Conservation (phyloP, 306 rosid species). For the Biancaea sappan region DNA sequence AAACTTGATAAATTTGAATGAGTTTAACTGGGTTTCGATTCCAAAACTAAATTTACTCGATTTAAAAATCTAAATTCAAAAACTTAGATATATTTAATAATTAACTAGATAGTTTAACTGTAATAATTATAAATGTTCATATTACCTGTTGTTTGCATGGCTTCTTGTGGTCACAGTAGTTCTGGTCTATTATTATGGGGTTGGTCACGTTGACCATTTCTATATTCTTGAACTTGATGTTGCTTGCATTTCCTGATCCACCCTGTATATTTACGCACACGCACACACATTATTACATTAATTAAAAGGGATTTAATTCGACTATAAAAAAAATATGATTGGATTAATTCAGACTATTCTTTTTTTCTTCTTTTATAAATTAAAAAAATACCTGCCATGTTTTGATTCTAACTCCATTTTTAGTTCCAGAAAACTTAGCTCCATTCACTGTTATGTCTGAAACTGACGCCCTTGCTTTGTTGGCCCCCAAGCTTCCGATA, state of each 20-base stretch:
- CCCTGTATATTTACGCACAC: constrained; percentile 65
- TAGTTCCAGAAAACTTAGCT: constrained; percentile 72
- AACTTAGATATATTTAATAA: no score
- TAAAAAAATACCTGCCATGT: constrained; percentile 88
- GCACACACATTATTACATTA: neutral
- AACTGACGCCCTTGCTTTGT: constrained; percentile 52
- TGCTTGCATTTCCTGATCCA: constrained; percentile 71
- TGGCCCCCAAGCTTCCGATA: constrained; percentile 78
- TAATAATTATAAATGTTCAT: no score
- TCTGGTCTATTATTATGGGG: constrained; percentile 74
- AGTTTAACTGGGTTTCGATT: no score
- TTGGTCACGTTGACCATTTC: constrained; percentile 62
- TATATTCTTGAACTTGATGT: constrained; percentile 63
- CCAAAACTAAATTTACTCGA: no score
- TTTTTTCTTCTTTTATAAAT: no score
- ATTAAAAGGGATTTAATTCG: neutral
- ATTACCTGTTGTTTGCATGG: constrained; percentile 61
- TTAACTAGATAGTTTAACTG: no score
- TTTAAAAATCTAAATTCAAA: no score
- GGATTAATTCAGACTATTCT: no score
- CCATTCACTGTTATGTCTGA: constrained; percentile 57
- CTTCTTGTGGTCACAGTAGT: constrained; percentile 64
- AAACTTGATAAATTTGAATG: no score
- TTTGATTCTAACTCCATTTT: constrained; percentile 81
- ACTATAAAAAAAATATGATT: neutral